These are phyloP conservation scores for Candida vaughaniae DNA, from an alignment of 805 yeast species.

Conservation along the genomic window DNA sequence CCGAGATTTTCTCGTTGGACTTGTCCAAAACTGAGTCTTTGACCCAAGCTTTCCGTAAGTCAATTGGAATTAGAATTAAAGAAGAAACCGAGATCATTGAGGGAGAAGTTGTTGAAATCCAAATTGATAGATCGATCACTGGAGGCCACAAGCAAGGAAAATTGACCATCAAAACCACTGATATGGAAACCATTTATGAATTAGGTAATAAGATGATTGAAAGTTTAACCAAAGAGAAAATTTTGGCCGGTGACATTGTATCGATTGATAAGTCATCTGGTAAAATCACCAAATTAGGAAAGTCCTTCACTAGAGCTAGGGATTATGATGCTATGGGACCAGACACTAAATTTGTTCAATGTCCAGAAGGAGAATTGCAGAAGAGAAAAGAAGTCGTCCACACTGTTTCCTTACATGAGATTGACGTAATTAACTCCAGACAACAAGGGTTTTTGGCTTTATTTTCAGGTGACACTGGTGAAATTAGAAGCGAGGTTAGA, in stretches of 20 bases:
- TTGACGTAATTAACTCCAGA: constrained; percentile 95
- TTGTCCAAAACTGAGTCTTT: constrained; percentile 93
- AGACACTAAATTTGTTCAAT: constrained; percentile 94
- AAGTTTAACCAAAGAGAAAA: constrained; percentile 90
- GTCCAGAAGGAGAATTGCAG: constrained; percentile 98
- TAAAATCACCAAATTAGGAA: constrained; percentile 88
- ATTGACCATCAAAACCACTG: constrained; percentile 93
- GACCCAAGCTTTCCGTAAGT: constrained; percentile 93
- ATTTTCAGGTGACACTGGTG: constrained; percentile 96
- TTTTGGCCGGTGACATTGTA: constrained; percentile 94
- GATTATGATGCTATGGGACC: constrained; percentile 99
- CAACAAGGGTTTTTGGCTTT: constrained; percentile 97
- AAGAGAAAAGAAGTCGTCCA: constrained; percentile 94
- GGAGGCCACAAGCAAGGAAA: constrained; percentile 99
- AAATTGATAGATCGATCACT: constrained; percentile 86
- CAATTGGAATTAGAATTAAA: constrained; percentile 91
- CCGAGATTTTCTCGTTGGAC: constrained; percentile 90
- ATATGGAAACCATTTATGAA: constrained; percentile 98
- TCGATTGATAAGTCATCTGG: constrained; percentile 95
- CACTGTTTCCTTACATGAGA: constrained; percentile 96
- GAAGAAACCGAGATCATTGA: constrained; percentile 97
- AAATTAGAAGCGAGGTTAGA: constrained; percentile 91
- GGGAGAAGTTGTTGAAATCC: constrained; percentile 98
- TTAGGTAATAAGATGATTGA: constrained; percentile 93
- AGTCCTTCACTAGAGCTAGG: constrained; percentile 93